Conservation (phyloP, 148 eudicot species). For the Rhododendron simsii region DNA sequence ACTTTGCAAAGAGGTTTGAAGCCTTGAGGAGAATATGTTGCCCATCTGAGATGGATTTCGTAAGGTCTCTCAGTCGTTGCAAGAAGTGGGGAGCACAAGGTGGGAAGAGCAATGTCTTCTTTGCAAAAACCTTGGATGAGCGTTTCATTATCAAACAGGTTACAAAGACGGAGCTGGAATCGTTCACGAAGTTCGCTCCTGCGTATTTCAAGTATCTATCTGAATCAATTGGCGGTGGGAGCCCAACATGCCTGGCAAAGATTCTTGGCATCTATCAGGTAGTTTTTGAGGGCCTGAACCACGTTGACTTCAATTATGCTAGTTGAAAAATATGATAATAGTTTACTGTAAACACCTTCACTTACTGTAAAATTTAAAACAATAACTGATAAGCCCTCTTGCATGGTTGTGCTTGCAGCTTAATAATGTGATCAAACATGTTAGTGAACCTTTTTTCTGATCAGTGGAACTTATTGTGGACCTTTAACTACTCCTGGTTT, state of each 20-base stretch:
- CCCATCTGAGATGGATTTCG: slow-evolving; percentile 76
- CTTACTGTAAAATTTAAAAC: background rate
- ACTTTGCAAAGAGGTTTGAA: slow-evolving; percentile 81
- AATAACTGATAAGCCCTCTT: background rate
- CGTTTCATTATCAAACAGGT: slow-evolving; percentile 94
- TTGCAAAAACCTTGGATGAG: slow-evolving; percentile 91
- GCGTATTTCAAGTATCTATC: slow-evolving; percentile 79
- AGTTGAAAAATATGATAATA: background rate
- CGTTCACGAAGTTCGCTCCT: slow-evolving; percentile 86
- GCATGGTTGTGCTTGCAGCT: background rate
- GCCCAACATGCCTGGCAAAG: slow-evolving; percentile 94
- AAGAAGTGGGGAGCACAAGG: slow-evolving; percentile 96
- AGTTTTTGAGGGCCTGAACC: slow-evolving; percentile 16
- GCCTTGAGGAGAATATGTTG: slow-evolving; percentile 86
- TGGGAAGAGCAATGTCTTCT: slow-evolving; percentile 75
- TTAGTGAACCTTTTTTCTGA: background rate
- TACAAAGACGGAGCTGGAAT: slow-evolving; percentile 95
- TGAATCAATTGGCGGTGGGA: slow-evolving; percentile 60
- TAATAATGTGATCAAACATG: background rate
- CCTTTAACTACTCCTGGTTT: background rate
- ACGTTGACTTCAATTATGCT: background rate
- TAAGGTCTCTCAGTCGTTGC: slow-evolving; percentile 86
- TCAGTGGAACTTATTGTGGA: background rate
- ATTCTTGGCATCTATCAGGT: slow-evolving; percentile 97
- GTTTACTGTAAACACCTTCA: background rate